These are phyloP conservation scores for Cryptococcus maquisensis DNA, from an alignment of 1,284 basidiomycete species.

Conservation along the genomic window DNA sequence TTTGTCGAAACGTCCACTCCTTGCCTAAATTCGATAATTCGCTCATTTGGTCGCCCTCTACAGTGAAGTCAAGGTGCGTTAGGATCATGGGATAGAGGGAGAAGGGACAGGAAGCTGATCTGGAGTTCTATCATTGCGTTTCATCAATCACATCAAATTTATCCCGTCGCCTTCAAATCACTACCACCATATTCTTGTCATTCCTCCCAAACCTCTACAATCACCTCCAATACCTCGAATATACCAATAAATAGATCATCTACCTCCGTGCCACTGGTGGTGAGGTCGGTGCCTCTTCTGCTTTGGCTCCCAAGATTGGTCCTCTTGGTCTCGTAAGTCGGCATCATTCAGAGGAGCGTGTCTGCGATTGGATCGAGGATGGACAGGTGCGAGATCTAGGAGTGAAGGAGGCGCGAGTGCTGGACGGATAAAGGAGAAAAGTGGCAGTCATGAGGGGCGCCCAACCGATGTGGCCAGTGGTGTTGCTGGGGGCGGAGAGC, in stretches of 20 bases:
- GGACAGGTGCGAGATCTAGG: background rate
- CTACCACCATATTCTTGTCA: background rate
- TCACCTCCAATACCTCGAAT: background rate
- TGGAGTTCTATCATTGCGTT: background rate
- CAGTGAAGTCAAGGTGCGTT: conserved; percentile 46
- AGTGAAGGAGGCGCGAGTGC: background rate
- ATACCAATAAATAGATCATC: conserved; percentile 65
- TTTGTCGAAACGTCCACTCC: background rate
- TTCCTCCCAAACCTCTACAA: background rate
- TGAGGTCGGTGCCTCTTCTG: conserved; percentile 98
- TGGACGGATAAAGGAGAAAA: background rate
- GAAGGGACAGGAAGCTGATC: background rate
- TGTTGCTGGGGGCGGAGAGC: background rate
- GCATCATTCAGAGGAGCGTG: background rate
- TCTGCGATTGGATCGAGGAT: background rate
- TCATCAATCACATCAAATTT: background rate
- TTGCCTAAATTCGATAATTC: background rate
- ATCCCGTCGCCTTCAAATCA: background rate
- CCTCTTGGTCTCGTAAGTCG: conserved; percentile 92
- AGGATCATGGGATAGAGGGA: background rate
- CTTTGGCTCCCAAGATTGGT: conserved; percentile 99
- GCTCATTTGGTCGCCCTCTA: background rate
- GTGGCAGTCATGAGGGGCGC: no score
- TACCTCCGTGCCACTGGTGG: conserved; percentile 98
- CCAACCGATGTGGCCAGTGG: no score